Base-by-base conservation (phyloP, 202 grass and related monocot species). In the Elaeis oleifera region DNA sequence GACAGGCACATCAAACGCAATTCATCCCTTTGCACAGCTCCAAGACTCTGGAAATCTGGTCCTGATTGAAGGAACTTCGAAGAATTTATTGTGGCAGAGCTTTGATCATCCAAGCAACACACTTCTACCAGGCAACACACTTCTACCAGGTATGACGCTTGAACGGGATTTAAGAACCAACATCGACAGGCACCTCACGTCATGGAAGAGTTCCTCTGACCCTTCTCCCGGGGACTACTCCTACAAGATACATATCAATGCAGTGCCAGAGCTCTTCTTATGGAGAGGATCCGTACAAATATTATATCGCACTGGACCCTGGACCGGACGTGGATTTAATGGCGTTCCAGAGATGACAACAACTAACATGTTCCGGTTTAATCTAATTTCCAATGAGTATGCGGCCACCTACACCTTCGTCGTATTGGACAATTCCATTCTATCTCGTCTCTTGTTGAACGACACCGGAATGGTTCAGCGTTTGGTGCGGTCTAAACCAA, bases 221-320 rank as follows among this genome's bases (percentile, higher is more conserved):
- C 29, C 29, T 32, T 32, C 29, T 6, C 29, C 29, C 0, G 29
- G 29, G 29, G 29, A 32, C 29, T 32, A 8, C 29, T 32, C 3
- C 29, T 32, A 32, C 29, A 7, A 6, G 29, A 1, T 32, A 32
- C 4, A 32, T 32, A 32, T 0, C 4, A 6, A 32, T 32, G 29
- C 29, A 32, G 29, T 7, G 7, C 4, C 29, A 6, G 29, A 39
- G 32, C 32, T 39, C 11, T 0, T 39, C 32, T 0, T 39, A 11
- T 39, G 1, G 6, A 39, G 1, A 39, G 32, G 32, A 11, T 11
- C 32, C 1, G 32, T 6, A 1, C 8, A 25, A 0, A 16, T 16
- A 5, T 74, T n/a, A n/a, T n/a, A 70, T 28, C 69, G 78, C 3
- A 80, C 48, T 16, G 78, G 78, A 23, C 78, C 71, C 19, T 80